Evolutionary conservation across 768 basidiomycete genomes (phyloP).

Genomic region (Asterophora parasitica): DNA sequence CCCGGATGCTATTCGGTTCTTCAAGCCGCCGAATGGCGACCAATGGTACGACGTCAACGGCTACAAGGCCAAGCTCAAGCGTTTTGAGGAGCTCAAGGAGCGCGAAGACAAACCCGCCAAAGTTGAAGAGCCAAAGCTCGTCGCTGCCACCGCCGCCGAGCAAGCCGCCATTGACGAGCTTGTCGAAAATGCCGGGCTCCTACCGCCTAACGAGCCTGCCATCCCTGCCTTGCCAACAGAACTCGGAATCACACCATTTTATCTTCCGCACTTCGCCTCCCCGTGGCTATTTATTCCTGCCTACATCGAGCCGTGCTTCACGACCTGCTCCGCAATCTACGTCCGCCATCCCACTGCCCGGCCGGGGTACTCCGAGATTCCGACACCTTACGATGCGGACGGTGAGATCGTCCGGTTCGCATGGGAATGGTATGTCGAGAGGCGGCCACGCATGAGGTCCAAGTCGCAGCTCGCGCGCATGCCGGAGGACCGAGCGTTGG

Average conservation of each 20-base stretch:
- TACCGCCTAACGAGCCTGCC: too few relatives aligned
- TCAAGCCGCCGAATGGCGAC: conserved; percentile 37
- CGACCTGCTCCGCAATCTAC: conserved; percentile 88
- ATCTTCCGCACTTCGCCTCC: conserved; percentile 80
- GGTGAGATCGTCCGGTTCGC: conserved; percentile 87
- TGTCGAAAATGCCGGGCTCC: neutral
- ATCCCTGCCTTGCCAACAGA: neutral
- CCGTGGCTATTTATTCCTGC: conserved; percentile 94
- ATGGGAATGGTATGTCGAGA: conserved; percentile 92
- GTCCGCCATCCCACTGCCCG: conserved; percentile 95
- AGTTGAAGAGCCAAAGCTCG: neutral
- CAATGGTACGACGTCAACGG: conserved; percentile 31
- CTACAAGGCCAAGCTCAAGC: conserved; percentile 15
- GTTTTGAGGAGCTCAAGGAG: conserved; percentile 3
- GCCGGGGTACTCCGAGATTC: conserved; percentile 94
- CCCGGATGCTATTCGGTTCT: conserved; percentile 72
- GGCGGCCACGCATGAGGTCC: conserved; percentile 63
- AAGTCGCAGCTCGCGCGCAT: conserved; percentile 54
- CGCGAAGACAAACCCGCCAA: neutral
- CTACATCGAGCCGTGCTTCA: conserved; percentile 79
- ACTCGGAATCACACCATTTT: conserved; percentile 63
- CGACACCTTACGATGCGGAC: conserved; percentile 93
- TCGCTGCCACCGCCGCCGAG: conserved; percentile 6
- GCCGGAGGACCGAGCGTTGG: conserved; percentile 59
- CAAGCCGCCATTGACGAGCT: neutral